Percentiles rank a stretch among this genome's conserved stretches.
These are phyloP conservation scores for Sarcodon aspratus DNA, from an alignment of 768 basidiomycete genomes.

Conservation along the genomic window DNA sequence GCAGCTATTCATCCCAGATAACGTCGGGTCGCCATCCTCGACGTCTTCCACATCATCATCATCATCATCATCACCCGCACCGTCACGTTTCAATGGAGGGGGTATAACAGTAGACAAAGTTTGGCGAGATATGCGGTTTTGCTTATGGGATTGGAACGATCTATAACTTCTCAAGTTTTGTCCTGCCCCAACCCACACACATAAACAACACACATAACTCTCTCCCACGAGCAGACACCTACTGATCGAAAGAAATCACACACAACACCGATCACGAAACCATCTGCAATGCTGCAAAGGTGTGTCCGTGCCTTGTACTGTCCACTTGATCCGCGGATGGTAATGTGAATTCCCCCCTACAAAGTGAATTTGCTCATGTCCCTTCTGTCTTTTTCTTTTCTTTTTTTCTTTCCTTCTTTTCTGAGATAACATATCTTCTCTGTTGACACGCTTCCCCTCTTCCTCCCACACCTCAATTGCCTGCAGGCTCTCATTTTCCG, in stretches of 20 bases:
- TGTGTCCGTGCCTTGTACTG: too few relatives aligned
- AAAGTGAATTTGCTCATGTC: background rate
- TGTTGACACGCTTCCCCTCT: slow-evolving; percentile 1
- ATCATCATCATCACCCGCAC: slow-evolving; percentile 13
- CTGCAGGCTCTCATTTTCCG: too few relatives aligned
- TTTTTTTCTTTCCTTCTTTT: slow-evolving; percentile 1
- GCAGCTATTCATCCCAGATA: slow-evolving; percentile 37
- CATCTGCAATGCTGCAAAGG: too few relatives aligned
- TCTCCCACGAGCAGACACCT: background rate
- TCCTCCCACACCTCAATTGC: background rate
- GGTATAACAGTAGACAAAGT: slow-evolving; percentile 56
- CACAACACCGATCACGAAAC: too few relatives aligned
- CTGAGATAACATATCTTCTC: slow-evolving; percentile 3
- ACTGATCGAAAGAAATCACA: too few relatives aligned
- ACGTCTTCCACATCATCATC: slow-evolving; percentile 9
- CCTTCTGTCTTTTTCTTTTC: slow-evolving; percentile 1
- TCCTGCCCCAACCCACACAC: background rate
- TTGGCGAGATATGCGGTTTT: slow-evolving; percentile 58
- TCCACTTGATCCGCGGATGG: too few relatives aligned
- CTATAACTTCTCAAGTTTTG: slow-evolving; percentile 15
- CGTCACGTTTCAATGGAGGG: slow-evolving; percentile 26
- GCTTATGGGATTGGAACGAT: slow-evolving; percentile 39
- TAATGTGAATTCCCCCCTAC: too few relatives aligned
- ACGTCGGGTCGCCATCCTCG: slow-evolving; percentile 10
- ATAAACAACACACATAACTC: background rate